phyloP scores from a whole-genome alignment of 306 rosid genomes.

The Sindora glabra region DNA sequence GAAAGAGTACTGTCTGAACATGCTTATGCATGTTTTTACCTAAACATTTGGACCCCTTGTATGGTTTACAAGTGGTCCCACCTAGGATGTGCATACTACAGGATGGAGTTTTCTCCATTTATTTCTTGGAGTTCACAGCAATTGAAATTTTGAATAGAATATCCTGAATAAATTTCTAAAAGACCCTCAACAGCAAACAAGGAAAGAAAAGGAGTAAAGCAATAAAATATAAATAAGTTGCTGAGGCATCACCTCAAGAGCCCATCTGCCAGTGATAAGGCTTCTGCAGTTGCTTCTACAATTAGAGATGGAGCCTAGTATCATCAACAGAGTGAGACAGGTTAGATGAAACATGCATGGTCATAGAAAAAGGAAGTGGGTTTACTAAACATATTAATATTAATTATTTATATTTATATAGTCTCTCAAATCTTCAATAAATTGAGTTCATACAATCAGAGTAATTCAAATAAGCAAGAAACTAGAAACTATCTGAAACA shows the following conservation, averaged over 20 bases:
- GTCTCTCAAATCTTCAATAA: no score
- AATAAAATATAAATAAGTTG: slow-evolving; percentile 12
- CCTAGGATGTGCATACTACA: background rate
- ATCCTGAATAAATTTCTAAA: slow-evolving; percentile 13
- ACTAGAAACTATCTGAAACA: background rate
- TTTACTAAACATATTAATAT: slow-evolving; percentile 6
- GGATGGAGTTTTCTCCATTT: background rate
- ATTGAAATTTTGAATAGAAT: slow-evolving; percentile 3
- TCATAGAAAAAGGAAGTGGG: background rate
- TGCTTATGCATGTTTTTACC: slow-evolving; percentile 10
- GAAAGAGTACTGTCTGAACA: background rate
- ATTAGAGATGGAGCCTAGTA: slow-evolving; percentile 79
- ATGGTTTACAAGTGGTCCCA: background rate
- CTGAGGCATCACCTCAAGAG: slow-evolving; percentile 66
- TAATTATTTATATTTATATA: no score
- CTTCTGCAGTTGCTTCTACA: slow-evolving; percentile 83
- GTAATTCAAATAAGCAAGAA: slow-evolving; percentile 7
- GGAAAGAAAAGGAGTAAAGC: slow-evolving; percentile 5
- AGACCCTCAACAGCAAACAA: background rate
- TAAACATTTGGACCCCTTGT: background rate
- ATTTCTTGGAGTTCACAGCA: no score
- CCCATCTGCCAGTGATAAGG: slow-evolving; percentile 70
- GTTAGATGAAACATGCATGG: slow-evolving; percentile 19
- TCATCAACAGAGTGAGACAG: slow-evolving; percentile 17
- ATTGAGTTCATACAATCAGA: background rate